Base-by-base conservation (phyloP, 345 rosid genomes). In the Alliaria petiolata region DNA sequence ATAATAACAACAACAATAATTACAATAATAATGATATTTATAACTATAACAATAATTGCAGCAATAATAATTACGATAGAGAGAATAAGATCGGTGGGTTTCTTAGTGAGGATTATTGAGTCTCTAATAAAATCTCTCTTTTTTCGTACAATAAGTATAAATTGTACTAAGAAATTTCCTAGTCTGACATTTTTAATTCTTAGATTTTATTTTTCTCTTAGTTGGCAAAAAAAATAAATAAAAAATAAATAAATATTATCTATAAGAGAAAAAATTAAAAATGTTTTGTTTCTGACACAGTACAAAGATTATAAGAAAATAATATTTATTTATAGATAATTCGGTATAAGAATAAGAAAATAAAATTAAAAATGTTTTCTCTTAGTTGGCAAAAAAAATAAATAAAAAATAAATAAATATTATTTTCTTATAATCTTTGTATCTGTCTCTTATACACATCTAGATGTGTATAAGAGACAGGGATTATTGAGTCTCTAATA, bases 61-160 rank as follows among this genome's bases (percentile, higher is more conserved):
- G 36, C 65, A 69, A 76, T 56, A 69, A 76, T 69, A 76, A 76
- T 76, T 69, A 76, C 54, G 76, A 76, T 70, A 76, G 71, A 76
- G 79, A 76, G 70, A 76, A 63, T 57, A 76, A 76, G 76, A 69
- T 63, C 17, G 66, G 76, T 69, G 79, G 79, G 75, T 70, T 76
- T 76, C 66, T 70, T 53, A 70, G 79, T 76, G 76, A 70, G 34
- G 75, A 76, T 70, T 76, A 70, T 76, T 76, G 59, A 75, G 10
- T 67, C 43, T 20, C 36, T 51, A 14, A 54, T 35, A 30, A 74
- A 67, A 53, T 45, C 12, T 62, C 11, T 38, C 30, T n/a, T 13
- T 50, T 58, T 33, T 45, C 75, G 71, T 70, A 74, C 62, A 67
- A 74, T 66, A 65, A 66, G 67, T 67, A 68, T 75, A 68, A 54